Conservation (phyloP, 495 filamentous ascomycete species). For the Xylaria telfairii region DNA sequence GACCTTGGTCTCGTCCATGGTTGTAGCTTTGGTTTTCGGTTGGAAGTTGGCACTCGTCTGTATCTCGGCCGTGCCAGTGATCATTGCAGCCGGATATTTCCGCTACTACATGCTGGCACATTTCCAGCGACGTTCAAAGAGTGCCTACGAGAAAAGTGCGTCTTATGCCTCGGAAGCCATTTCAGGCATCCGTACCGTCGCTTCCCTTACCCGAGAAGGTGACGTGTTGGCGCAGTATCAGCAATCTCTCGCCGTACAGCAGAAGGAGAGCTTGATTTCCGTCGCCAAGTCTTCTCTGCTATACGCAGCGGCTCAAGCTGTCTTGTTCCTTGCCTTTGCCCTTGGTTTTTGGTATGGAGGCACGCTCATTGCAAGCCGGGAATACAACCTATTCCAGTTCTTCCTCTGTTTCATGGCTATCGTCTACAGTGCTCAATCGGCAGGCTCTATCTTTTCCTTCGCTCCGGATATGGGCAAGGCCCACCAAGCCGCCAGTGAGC, state of each 20-base stretch:
- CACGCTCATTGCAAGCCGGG: conserved; percentile 67
- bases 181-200: conserved; percentile 89
- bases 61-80: conserved; percentile 75
- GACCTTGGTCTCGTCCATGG: conserved; percentile 72
- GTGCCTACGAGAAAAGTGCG: conserved; percentile 75
- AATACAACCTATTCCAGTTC: conserved; percentile 76
- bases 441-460: conserved; percentile 87
- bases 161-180: conserved; percentile 91
- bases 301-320: conserved; percentile 79
- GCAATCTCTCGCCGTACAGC: conserved; percentile 67
- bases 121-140: conserved; percentile 74
- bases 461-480: conserved; percentile 89
- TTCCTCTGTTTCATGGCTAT: conserved; percentile 81
- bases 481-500: conserved; percentile 74
- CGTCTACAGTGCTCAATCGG: conserved; percentile 83
- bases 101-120: conserved; percentile 81
- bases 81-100: conserved; percentile 82
- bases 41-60: conserved; percentile 94
- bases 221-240: conserved; percentile 82
- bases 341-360: conserved; percentile 94
- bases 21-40: conserved; percentile 71
- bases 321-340: conserved; percentile 80
- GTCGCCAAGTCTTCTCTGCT: conserved; percentile 71
- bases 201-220: conserved; percentile 81
- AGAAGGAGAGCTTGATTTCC: conserved; percentile 64